Conservation (phyloP, 164 flowering plant genomes). For the Aristolochia fimbriata region DNA sequence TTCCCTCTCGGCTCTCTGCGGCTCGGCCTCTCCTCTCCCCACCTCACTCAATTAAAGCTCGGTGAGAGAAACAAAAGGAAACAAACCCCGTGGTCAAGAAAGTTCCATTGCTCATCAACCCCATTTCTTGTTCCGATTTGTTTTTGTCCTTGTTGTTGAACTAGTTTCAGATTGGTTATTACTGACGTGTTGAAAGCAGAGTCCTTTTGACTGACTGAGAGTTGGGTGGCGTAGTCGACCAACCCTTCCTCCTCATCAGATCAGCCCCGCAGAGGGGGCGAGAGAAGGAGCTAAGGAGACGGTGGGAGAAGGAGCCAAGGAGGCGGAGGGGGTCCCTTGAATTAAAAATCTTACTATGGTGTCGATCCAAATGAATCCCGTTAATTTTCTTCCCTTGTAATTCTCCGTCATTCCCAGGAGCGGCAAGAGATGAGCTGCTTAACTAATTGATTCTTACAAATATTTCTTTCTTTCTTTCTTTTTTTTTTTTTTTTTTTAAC, state of each 20-base stretch:
- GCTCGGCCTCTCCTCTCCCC: slow-evolving; percentile 2
- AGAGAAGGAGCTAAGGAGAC: no score
- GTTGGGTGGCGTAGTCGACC: slow-evolving; percentile 37
- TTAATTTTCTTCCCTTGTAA: not conserved
- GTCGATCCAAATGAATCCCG: not conserved
- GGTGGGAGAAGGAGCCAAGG: no score
- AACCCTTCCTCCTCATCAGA: slow-evolving; percentile 21
- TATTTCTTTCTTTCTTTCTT: no score
- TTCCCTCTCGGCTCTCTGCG: no score
- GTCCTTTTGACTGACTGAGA: slow-evolving; percentile 18
- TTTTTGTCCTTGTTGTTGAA: not conserved
- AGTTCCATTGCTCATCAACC: not conserved
- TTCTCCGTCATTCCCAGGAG: not conserved
- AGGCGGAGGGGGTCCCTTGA: no score
- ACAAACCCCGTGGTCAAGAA: not conserved
- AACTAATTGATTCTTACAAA: not conserved
- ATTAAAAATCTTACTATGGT: not conserved
- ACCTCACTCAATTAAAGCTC: slow-evolving; percentile 1
- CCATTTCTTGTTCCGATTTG: not conserved
- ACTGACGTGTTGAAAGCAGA: not conserved
- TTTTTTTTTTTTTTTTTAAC: not conserved
- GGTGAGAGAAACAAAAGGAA: not conserved
- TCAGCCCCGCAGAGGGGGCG: not conserved
- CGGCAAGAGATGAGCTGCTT: not conserved
- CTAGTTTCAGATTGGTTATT: not conserved